Evolutionary conservation across 177 flowering plant genomes (phyloP).

Genomic region (Vitis hybrid): DNA sequence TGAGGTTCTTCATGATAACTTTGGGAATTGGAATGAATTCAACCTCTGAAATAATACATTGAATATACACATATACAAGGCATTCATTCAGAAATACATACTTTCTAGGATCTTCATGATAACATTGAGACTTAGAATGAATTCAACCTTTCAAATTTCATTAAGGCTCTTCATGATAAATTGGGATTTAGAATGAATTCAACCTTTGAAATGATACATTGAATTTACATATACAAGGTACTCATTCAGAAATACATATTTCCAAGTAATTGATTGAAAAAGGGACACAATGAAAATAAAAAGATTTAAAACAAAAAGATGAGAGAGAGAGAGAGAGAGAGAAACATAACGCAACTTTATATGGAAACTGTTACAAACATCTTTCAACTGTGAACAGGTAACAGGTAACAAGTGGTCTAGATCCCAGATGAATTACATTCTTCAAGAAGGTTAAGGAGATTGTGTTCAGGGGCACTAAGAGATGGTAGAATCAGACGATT

Average conservation of each 20-base stretch:
- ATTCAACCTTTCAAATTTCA: too few relatives aligned
- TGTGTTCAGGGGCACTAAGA: constrained; percentile 69
- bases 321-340: too few relatives aligned
- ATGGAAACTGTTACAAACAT: not conserved
- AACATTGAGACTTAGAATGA: too few relatives aligned
- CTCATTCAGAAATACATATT: not conserved
- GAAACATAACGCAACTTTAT: not conserved
- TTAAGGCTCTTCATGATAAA: too few relatives aligned
- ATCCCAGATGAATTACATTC: constrained; percentile 70
- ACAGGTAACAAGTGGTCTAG: constrained; percentile 17
- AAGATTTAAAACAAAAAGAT: too few relatives aligned
- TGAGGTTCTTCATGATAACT: too few relatives aligned
- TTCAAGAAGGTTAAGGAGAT: constrained; percentile 64
- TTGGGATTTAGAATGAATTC: too few relatives aligned
- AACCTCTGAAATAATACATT: not conserved
- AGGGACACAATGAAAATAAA: not conserved
- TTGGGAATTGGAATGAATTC: too few relatives aligned
- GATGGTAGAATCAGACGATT: constrained; percentile 59
- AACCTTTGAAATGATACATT: not conserved
- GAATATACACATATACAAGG: not conserved
- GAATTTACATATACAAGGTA: not conserved
- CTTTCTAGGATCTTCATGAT: too few relatives aligned
- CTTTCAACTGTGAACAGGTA: not conserved
- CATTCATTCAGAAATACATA: too few relatives aligned
- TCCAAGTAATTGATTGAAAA: not conserved